Evolutionary conservation across 1,284 basidiomycete genomes (phyloP), one percentile per base, ranked within the genome.

Genomic region (Austropuccinia psidii): DNA sequence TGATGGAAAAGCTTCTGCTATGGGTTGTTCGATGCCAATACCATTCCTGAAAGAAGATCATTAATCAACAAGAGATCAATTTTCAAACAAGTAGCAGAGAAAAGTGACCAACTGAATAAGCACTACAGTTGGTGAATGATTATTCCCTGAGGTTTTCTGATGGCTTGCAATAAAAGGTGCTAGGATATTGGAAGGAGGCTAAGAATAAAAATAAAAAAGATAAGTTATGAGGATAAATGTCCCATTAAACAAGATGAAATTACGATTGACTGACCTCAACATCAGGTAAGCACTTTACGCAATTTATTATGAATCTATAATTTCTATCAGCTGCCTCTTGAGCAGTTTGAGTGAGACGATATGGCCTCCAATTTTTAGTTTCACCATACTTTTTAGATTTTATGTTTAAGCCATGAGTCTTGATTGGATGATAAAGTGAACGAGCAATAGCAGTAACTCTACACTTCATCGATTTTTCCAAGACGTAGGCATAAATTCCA

Each of bases 251-350:
- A n/a, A n/a, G 45, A 27, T 33, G 27, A 37, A 24, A 35, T 17
- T 54, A 13, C 19, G 19, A 17, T 27, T 33, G 21, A 45, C 49
- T 67, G 31, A 69, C 79, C 70, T 81, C 78, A 37, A 82, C 68
- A 9, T 72, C 68, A 31, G 68, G 68, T n/a, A 72, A 61, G 39
- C 55, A 72, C 52, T 72, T 72, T 43, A 72, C 52, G 19, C 2
- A 41, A 31, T 45, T 47, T 37, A 72, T 35, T 31, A 72, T 72
- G 27, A 61, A 72, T 39, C 35, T 29, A 37, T 72, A 72, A 49
- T 72, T 58, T 8, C 68, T 31, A 27, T 72, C 68, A 57, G 19
- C 35, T n/a, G 68, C 77, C 54, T 77, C 76, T 19, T 61, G 62
- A 19, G 75, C 47, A 29, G 70, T 62, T 17, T 52, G 52, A 27